Conservation (phyloP, 345 rosid species). For the Euphorbia pulcherrima region DNA sequence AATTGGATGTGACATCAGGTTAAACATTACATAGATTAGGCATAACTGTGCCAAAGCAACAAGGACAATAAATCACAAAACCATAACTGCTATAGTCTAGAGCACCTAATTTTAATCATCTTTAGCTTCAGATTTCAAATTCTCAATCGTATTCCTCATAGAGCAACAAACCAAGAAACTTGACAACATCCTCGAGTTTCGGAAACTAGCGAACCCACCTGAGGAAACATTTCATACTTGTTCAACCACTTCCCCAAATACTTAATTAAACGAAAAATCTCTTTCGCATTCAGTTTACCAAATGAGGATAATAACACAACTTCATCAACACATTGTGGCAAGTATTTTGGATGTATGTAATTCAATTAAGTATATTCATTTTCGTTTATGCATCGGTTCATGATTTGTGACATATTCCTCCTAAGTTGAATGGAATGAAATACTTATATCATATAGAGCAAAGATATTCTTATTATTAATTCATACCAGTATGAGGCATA, state of each 20-base stretch:
- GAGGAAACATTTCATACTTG: constrained; percentile 75
- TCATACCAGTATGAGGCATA: background rate
- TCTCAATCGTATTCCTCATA: constrained; percentile 40
- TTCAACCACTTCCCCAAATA: constrained; percentile 77
- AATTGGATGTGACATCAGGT: background rate
- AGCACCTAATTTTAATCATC: constrained; percentile 28
- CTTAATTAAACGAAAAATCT: constrained; percentile 50
- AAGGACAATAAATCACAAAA: background rate
- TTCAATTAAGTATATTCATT: background rate
- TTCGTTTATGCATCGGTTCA: background rate
- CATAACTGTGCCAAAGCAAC: background rate
- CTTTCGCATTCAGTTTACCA: constrained; percentile 57
- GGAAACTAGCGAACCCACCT: constrained; percentile 52
- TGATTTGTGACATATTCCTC: constrained; percentile 4
- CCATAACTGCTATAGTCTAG: background rate
- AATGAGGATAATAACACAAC: constrained; percentile 55
- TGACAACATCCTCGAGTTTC: too few relatives aligned
- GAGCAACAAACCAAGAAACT: constrained; percentile 44
- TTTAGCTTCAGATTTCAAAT: constrained; percentile 40
- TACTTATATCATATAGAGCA: background rate
- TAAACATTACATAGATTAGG: background rate
- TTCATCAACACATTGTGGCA: constrained; percentile 63
- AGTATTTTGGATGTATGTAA: background rate
- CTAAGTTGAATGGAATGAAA: background rate
- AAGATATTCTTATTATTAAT: background rate